Conservation (phyloP, 129 eudicot species). For the Escallonia herrerae region DNA sequence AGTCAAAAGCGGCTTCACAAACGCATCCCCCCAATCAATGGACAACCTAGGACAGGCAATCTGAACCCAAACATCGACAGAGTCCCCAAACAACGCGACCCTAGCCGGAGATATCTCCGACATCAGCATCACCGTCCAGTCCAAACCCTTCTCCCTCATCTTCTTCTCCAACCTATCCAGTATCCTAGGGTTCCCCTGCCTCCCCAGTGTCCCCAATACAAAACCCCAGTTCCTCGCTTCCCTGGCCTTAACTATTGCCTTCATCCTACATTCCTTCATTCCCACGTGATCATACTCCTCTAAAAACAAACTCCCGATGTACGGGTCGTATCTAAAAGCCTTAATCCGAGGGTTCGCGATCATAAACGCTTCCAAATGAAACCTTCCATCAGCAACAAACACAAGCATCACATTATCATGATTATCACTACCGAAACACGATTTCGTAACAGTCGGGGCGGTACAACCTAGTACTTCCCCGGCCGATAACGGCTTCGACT, state of each 20-base stretch:
- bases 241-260: conserved; percentile 49
- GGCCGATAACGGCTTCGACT: conserved; percentile 85
- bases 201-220: conserved; percentile 84
- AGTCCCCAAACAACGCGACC: conserved; percentile 77
- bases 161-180: conserved; percentile 76
- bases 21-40: conserved; percentile 97
- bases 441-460: conserved; percentile 43
- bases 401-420: conserved; percentile 47
- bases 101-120: conserved; percentile 81
- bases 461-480: conserved; percentile 95
- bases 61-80: conserved; percentile 92
- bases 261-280: conserved; percentile 72
- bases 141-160: conserved; percentile 62
- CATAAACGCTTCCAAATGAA: conserved; percentile 95
- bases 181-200: conserved; percentile 88
- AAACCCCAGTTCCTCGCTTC: conserved; percentile 76
- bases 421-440: conserved; percentile 1
- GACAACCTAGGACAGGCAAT: conserved; percentile 92
- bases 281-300: conserved; percentile 93
- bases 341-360: conserved; percentile 76
- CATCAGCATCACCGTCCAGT: conserved; percentile 77
- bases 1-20: conserved; percentile 59
- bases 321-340: conserved; percentile 85
- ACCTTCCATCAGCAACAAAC: conserved; percentile 94
- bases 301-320: conserved; percentile 67